Conservation (phyloP, 2,329 filamentous ascomycete genomes). For the Microdochium trichocladiopsis region DNA sequence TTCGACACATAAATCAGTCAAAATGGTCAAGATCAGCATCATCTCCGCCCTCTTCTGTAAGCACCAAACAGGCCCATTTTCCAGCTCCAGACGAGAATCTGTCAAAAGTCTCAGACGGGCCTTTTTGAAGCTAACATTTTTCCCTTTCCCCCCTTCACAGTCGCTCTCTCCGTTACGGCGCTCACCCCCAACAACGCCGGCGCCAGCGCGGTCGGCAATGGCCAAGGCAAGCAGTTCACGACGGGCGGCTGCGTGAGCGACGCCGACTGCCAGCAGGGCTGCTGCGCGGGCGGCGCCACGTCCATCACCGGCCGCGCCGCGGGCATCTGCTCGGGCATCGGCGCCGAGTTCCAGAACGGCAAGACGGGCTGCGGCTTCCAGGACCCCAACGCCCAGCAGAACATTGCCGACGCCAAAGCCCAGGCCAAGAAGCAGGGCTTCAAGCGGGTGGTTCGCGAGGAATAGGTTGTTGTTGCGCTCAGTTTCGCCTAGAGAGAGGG, state of each 20-base stretch:
- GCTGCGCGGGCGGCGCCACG: slow-evolving; percentile 20
- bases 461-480: no score
- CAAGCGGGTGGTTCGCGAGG: neutral
- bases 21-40: slow-evolving; percentile 25
- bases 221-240: slow-evolving; percentile 25
- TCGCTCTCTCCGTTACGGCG: slow-evolving; percentile 19
- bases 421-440: slow-evolving; percentile 26
- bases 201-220: slow-evolving; percentile 24
- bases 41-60: slow-evolving; percentile 19
- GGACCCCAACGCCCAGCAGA: slow-evolving; percentile 22
- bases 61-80: slow-evolving; percentile 6
- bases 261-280: slow-evolving; percentile 23
- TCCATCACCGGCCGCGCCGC: slow-evolving; percentile 16
- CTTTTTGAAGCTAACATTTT: neutral
- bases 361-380: slow-evolving; percentile 28
- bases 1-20: slow-evolving; percentile 9
- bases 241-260: slow-evolving; percentile 26
- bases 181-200: slow-evolving; percentile 24
- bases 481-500: no score
- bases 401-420: slow-evolving; percentile 19
- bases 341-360: slow-evolving; percentile 25
- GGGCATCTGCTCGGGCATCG: slow-evolving; percentile 26
- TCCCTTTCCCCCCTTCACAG: slow-evolving; percentile 12
- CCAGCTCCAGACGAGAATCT: neutral
- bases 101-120: neutral